phyloP scores from a whole-genome alignment of 306 rosid genomes.

The Arachis stenosperma region DNA sequence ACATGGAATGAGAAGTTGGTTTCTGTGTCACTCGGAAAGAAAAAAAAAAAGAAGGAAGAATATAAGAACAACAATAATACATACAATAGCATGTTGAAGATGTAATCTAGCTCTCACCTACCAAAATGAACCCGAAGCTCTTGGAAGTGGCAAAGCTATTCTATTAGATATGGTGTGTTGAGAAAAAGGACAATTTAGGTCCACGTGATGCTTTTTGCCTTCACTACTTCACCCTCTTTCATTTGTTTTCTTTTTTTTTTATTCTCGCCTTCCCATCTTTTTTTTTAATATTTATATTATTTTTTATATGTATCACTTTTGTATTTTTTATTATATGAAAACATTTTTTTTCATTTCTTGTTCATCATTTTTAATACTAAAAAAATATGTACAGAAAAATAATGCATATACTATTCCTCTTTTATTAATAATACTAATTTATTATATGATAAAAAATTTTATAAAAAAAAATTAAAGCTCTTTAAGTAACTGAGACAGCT shows the following conservation, averaged over 20 bases:
- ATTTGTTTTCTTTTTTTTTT: constrained; percentile 4
- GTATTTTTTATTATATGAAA: too few relatives aligned
- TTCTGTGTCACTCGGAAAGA: not conserved
- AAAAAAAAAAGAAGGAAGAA: not conserved
- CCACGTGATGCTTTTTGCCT: constrained; percentile 55
- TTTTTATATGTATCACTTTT: too few relatives aligned
- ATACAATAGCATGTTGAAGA: constrained; percentile 9
- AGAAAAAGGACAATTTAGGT: constrained; percentile 50
- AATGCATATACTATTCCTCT: too few relatives aligned
- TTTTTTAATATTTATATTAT: too few relatives aligned
- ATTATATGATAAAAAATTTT: too few relatives aligned
- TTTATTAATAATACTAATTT: too few relatives aligned
- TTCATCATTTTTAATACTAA: too few relatives aligned
- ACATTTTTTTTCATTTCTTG: too few relatives aligned
- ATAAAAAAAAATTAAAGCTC: too few relatives aligned
- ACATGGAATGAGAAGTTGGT: constrained; percentile 1
- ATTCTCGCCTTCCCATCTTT: too few relatives aligned
- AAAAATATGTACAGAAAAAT: too few relatives aligned
- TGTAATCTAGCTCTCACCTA: constrained; percentile 43
- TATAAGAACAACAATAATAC: not conserved
- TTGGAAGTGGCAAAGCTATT: constrained; percentile 45
- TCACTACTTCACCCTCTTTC: constrained; percentile 21
- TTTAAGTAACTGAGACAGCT: too few relatives aligned
- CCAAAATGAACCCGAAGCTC: constrained; percentile 49
- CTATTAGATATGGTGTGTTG: constrained; percentile 18